These are phyloP conservation scores for Curvularia eragrostidis DNA, from an alignment of 2,329 filamentous ascomycete genomes.

Conservation along the genomic window DNA sequence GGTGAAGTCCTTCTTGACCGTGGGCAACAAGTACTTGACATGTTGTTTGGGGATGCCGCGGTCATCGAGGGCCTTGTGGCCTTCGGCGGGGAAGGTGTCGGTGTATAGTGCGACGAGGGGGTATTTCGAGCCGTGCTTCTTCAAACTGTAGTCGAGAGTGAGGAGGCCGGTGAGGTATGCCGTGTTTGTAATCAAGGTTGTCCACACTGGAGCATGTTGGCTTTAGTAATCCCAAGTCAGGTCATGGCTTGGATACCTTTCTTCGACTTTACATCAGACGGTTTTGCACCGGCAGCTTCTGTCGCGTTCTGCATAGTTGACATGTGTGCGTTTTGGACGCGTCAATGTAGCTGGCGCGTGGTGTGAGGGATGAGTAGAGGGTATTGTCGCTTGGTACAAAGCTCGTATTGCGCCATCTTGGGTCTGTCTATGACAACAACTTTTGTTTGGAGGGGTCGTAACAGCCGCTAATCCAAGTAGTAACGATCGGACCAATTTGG, in stretches of 20 bases:
- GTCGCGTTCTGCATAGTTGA: constrained; percentile 10
- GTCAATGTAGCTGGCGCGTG: background rate
- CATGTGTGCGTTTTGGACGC: background rate
- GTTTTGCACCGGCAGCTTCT: constrained; percentile 9
- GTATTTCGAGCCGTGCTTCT: constrained; percentile 69
- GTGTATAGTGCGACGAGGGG: constrained; percentile 86
- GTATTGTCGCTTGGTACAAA: background rate
- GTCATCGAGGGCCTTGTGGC: constrained; percentile 70
- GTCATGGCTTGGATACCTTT: constrained; percentile 41
- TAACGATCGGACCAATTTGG: constrained; percentile 13
- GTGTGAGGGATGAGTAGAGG: constrained; percentile 1
- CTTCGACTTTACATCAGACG: constrained; percentile 43
- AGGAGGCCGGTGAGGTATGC: constrained; percentile 82
- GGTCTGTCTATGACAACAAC: constrained; percentile 2
- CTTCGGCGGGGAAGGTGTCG: constrained; percentile 72
- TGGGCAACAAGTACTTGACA: constrained; percentile 76
- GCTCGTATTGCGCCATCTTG: constrained; percentile 8
- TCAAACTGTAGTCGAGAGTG: constrained; percentile 79
- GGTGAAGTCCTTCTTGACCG: constrained; percentile 69
- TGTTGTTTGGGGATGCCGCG: constrained; percentile 73
- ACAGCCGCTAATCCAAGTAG: constrained; percentile 17
- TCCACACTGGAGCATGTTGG: constrained; percentile 70
- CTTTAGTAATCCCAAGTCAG: constrained; percentile 3
- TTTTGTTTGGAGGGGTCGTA: constrained; percentile 23
- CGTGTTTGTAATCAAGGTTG: constrained; percentile 83